These are phyloP conservation scores for Mycena rosella DNA, from an alignment of 768 basidiomycete genomes.

Conservation along the genomic window DNA sequence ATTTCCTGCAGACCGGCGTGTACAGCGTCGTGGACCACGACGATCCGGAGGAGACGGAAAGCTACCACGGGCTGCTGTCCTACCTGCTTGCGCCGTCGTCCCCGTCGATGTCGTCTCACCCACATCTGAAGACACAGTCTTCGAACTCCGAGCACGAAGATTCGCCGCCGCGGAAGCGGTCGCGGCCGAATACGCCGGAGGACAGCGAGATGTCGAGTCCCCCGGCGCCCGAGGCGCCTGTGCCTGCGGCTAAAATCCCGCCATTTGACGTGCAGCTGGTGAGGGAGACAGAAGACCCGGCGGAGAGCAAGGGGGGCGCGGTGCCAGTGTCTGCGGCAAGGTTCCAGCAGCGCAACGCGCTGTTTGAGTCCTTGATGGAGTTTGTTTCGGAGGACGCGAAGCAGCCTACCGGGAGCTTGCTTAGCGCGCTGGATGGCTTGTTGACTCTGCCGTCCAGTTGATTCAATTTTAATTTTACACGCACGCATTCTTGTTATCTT, in stretches of 20 bases:
- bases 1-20: constrained; percentile 78
- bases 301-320: constrained; percentile 32
- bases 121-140: constrained; percentile 35
- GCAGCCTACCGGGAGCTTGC: constrained; percentile 73
- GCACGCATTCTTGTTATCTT: constrained; percentile 23
- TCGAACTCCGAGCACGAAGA: constrained; percentile 41
- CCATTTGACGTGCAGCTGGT: constrained; percentile 37
- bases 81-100: constrained; percentile 66
- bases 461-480: too few relatives aligned
- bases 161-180: constrained; percentile 60
- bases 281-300: constrained; percentile 40
- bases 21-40: constrained; percentile 79
- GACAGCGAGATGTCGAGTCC: constrained; percentile 50
- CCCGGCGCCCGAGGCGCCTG: constrained; percentile 34
- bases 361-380: constrained; percentile 76
- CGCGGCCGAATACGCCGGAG: constrained; percentile 57
- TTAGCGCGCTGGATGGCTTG: constrained; percentile 69
- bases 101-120: constrained; percentile 35
- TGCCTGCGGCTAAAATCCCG: constrained; percentile 42
- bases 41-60: constrained; percentile 68
- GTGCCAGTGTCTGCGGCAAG: constrained; percentile 57
- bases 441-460: constrained; percentile 38
- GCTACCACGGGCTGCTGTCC: constrained; percentile 75
- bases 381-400: constrained; percentile 75
- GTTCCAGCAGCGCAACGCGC: constrained; percentile 74